Evolutionary conservation across 768 basidiomycete genomes (phyloP), one percentile per base, ranked within the genome.

Genomic region (Cubamyces lactineus): DNA sequence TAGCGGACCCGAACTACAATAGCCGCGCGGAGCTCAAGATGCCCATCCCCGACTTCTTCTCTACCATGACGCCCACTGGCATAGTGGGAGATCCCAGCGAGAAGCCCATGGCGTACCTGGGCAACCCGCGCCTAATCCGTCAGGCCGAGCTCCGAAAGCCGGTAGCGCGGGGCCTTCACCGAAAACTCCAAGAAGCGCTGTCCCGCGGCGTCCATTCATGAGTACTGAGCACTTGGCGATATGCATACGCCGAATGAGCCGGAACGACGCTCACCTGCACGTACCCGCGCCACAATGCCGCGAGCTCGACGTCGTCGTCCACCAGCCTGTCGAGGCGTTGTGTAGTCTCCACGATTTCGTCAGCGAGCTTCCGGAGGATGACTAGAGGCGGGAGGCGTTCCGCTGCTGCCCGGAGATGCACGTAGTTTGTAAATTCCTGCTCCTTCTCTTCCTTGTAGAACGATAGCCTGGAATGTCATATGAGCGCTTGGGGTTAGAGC

Each of bases 401-500:
- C 3, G 46, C 59, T 15, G 42, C 34, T 0, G 67, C 67, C 19
- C 67, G 64, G 5, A 65, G 40, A 49, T 61, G 58, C 26, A 67
- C 53, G 56, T 67, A 67, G 40, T 60, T 67, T 24, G 48, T 60
- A 30, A 46, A 61, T 23, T 67, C 67, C 5, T 62, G 50, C 17
- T 46, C 63, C 5, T 63, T 48, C 24, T 63, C 63, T 40, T 67
- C 67, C 38, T 65, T 65, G 61, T 67, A 67, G 39, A 67, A 67
- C 2, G 67, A 67, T 6, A 67, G 41, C n/a, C 64, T 65, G 56
- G 45, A 34, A 34, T 6, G 16, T 40, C 30, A 39, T 28, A 30
- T n/a, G 19, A 5, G 30, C 19, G 15, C 16, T 17, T 53, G 21
- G 21, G 21, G 23, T 17, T 7, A 12, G 16, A 5, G 16, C 13